A percentile compares a stretch with the other conserved stretches of the same genome.
phyloP scores from a whole-genome alignment of 2,329 filamentous ascomycete genomes.

The Venturia aucupariae region DNA sequence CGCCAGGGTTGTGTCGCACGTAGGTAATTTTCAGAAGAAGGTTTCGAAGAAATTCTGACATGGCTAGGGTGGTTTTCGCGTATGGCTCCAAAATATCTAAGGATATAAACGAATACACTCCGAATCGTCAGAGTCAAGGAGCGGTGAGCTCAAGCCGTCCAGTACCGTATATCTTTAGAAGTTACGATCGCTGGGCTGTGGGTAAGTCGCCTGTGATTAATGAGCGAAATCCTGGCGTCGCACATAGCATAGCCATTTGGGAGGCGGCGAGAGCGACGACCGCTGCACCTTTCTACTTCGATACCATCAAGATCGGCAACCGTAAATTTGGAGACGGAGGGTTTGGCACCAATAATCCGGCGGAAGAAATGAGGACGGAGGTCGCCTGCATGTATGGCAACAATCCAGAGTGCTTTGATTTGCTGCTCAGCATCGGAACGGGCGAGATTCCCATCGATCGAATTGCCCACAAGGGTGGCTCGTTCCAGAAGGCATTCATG shows the following conservation, averaged over 20 bases:
- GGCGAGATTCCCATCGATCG: slow-evolving; percentile 20
- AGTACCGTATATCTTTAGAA: neutral
- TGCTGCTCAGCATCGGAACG: slow-evolving; percentile 40
- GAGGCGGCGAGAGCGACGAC: neutral
- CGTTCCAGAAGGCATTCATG: neutral
- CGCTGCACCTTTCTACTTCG: neutral
- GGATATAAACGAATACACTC: neutral
- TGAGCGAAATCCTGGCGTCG: neutral
- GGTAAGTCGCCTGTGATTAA: neutral
- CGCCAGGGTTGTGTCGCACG: neutral
- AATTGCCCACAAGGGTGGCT: neutral
- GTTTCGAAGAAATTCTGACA: too few relatives aligned
- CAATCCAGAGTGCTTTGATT: slow-evolving; percentile 26
- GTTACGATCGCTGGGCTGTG: neutral
- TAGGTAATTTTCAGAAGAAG: too few relatives aligned
- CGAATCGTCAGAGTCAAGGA: neutral
- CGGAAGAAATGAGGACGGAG: slow-evolving; percentile 33
- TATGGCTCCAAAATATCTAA: neutral
- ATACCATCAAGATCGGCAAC: neutral
- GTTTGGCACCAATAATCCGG: neutral
- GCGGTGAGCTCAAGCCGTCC: neutral
- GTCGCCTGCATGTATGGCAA: slow-evolving; percentile 38
- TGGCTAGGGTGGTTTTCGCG: neutral
- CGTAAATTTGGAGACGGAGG: neutral
- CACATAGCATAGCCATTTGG: neutral